phyloP scores from a whole-genome alignment of 176 grass and related monocot species.

The Musa acuminata region DNA sequence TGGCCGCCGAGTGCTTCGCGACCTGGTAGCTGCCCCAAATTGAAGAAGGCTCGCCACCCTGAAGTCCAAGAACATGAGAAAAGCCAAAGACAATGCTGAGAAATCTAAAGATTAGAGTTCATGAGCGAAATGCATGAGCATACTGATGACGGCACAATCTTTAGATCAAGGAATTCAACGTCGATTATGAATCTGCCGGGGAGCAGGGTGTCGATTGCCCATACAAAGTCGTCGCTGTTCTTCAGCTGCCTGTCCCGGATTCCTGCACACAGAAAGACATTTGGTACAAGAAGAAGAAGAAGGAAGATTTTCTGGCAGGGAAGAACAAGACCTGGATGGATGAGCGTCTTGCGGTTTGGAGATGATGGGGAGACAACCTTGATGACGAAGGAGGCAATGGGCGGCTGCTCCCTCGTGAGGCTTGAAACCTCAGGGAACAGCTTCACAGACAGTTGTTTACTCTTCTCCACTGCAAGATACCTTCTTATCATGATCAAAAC shows the following conservation, averaged over 20 bases:
- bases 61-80: not conserved
- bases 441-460: conserved; percentile 82
- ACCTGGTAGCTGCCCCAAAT: conserved; percentile 59
- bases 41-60: conserved; percentile 77
- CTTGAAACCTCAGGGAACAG: conserved; percentile 64
- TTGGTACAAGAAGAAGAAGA: not conserved
- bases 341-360: conserved; percentile 60
- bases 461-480: conserved; percentile 89
- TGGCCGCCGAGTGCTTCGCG: conserved; percentile 41
- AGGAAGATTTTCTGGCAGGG: not conserved
- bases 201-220: conserved; percentile 65
- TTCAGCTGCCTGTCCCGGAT: conserved; percentile 85
- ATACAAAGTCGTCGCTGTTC: conserved; percentile 82
- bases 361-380: conserved; percentile 69
- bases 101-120: not conserved
- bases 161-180: conserved; percentile 90
- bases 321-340: conserved; percentile 55
- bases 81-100: not conserved
- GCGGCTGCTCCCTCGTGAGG: conserved; percentile 47
- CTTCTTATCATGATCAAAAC: conserved; percentile 23
- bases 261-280: conserved; percentile 26
- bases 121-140: conserved; percentile 1
- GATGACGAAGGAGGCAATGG: conserved; percentile 80
- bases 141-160: conserved; percentile 64
- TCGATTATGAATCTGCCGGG: conserved; percentile 87